phyloP scores from a whole-genome alignment of 495 filamentous ascomycete genomes.

The Neurospora sp. region DNA sequence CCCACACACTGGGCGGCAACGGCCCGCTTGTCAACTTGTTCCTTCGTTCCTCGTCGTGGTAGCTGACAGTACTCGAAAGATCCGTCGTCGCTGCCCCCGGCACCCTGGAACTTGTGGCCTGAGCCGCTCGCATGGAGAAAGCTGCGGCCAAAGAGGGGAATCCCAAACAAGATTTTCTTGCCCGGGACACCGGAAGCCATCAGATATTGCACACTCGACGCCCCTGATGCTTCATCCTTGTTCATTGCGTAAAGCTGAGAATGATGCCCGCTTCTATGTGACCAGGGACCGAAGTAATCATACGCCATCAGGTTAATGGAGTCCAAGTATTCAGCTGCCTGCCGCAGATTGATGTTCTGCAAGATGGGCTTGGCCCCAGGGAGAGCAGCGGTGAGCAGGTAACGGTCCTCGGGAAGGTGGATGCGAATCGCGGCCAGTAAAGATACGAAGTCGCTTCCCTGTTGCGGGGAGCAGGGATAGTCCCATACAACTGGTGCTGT shows the following conservation, averaged over 20 bases:
- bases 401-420: slow-evolving; percentile 62
- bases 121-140: slow-evolving; percentile 58
- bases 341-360: slow-evolving; percentile 62
- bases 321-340: slow-evolving; percentile 59
- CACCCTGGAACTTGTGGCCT: slow-evolving; percentile 53
- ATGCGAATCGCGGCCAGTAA: slow-evolving; percentile 61
- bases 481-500: slow-evolving; percentile 74
- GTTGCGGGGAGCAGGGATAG: slow-evolving; percentile 57
- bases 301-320: slow-evolving; percentile 79
- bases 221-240: slow-evolving; percentile 50
- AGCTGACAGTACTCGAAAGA: slow-evolving; percentile 75
- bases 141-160: slow-evolving; percentile 73
- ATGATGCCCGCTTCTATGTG: slow-evolving; percentile 60
- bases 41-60: slow-evolving; percentile 58
- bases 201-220: slow-evolving; percentile 57
- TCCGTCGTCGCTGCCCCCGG: slow-evolving; percentile 61
- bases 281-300: slow-evolving; percentile 81
- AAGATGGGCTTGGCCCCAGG: slow-evolving; percentile 69
- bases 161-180: slow-evolving; percentile 67
- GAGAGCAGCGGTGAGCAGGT: slow-evolving; percentile 69
- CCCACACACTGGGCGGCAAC: slow-evolving; percentile 70
- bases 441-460: slow-evolving; percentile 65
- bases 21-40: slow-evolving; percentile 54
- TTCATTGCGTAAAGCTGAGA: slow-evolving; percentile 62
- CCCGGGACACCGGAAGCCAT: slow-evolving; percentile 55